A percentile compares a stretch with the other conserved stretches of the same genome.
Evolutionary conservation across 108 stramenopile genomes (phyloP).

Genomic region (Ochromonas danica): DNA sequence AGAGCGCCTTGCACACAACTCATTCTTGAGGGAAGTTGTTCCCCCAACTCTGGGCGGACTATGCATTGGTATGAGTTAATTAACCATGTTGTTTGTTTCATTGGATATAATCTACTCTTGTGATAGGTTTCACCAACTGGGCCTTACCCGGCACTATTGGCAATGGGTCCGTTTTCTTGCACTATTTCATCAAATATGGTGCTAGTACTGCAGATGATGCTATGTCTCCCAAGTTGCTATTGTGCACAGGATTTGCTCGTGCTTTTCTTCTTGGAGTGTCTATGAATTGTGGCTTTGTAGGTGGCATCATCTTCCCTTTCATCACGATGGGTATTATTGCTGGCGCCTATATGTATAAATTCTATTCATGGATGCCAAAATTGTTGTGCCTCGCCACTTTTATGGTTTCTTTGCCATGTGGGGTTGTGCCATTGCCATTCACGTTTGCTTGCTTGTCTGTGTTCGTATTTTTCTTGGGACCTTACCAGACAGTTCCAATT

Average conservation of each 20-base stretch:
- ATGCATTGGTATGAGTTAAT: not conserved
- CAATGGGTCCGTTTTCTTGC: conserved; percentile 9
- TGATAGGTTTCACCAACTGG: conserved; percentile 1
- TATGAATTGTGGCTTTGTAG: conserved; percentile 34
- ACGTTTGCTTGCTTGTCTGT: conserved; percentile 1
- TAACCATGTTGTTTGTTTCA: not conserved
- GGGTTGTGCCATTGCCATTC: conserved; percentile 30
- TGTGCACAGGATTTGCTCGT: conserved; percentile 29
- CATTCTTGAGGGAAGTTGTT: conserved; percentile 2
- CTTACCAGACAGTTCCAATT: conserved; percentile 12
- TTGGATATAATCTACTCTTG: not conserved
- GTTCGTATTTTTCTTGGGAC: conserved; percentile 21
- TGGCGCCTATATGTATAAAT: not conserved
- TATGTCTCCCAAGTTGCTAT: conserved; percentile 8
- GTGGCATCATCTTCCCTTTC: conserved; percentile 32
- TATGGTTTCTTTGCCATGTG: conserved; percentile 5
- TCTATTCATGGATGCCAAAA: not conserved
- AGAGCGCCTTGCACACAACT: not conserved
- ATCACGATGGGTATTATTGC: conserved; percentile 27
- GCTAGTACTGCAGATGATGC: not conserved
- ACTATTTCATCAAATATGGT: conserved; percentile 7
- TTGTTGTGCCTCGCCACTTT: not conserved
- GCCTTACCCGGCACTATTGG: conserved; percentile 8
- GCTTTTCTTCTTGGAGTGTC: not conserved
- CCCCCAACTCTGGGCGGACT: conserved; percentile 2